These are phyloP conservation scores for Podaxis sp. DNA, from an alignment of 768 basidiomycete genomes.

Conservation along the genomic window DNA sequence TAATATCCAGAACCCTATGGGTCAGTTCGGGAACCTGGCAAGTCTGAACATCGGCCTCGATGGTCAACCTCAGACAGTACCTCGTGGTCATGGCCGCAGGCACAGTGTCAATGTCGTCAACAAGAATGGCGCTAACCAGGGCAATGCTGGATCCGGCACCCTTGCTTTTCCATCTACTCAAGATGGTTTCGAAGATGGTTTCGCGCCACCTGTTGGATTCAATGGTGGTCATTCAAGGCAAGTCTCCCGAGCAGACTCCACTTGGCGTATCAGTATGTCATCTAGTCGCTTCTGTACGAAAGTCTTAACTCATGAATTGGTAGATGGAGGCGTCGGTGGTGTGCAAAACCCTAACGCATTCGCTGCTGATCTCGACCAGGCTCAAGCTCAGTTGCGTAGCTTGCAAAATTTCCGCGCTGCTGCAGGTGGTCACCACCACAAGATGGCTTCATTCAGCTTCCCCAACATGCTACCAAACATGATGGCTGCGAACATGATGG, in stretches of 20 bases:
- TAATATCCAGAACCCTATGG: constrained; percentile 57
- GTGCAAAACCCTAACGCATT: constrained; percentile 60
- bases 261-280: constrained; percentile 84
- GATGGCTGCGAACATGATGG: constrained; percentile 97
- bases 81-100: constrained; percentile 82
- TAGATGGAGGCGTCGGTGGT: constrained; percentile 75
- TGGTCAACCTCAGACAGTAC: constrained; percentile 59
- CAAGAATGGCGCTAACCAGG: constrained; percentile 50
- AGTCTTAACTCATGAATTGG: constrained; percentile 13
- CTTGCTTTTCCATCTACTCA: constrained; percentile 41
- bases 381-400: constrained; percentile 94
- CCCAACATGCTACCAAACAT: constrained; percentile 97
- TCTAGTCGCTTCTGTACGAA: background rate
- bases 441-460: constrained; percentile 97
- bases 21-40: constrained; percentile 56
- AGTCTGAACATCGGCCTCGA: constrained; percentile 58
- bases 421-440: constrained; percentile 90
- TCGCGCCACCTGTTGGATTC: constrained; percentile 48
- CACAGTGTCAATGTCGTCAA: constrained; percentile 92
- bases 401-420: constrained; percentile 96
- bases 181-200: constrained; percentile 81
- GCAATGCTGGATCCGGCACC: constrained; percentile 41
- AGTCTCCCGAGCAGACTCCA: constrained; percentile 71
- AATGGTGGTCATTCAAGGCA: constrained; percentile 73
- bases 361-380: constrained; percentile 87